Evolutionary conservation across 2,329 filamentous ascomycete genomes (phyloP).

Genomic region (Cryphonectria nitschkei): DNA sequence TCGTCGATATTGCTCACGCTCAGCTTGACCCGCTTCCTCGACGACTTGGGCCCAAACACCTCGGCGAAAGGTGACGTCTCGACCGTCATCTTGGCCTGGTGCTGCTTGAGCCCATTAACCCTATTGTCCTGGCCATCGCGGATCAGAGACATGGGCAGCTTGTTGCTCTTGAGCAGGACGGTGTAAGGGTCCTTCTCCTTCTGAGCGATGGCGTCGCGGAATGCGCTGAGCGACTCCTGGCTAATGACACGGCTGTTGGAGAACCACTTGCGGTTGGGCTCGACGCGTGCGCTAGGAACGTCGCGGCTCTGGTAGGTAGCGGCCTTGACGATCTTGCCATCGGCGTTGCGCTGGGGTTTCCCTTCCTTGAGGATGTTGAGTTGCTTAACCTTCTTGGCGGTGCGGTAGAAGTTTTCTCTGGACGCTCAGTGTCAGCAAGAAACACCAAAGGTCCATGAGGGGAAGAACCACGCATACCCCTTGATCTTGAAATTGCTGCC

Average conservation of each 20-base stretch:
- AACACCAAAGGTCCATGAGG: background rate
- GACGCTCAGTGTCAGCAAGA: background rate
- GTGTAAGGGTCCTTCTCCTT: conserved; percentile 89
- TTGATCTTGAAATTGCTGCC: conserved; percentile 91
- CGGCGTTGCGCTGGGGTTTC: conserved; percentile 78
- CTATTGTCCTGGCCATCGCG: conserved; percentile 66
- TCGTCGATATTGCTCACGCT: conserved; percentile 81
- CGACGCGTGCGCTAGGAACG: conserved; percentile 32
- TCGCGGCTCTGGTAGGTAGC: conserved; percentile 61
- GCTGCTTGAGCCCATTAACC: conserved; percentile 85
- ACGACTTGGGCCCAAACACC: conserved; percentile 91
- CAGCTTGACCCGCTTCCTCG: conserved; percentile 90
- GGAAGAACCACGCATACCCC: conserved; percentile 40
- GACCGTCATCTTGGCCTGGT: conserved; percentile 87
- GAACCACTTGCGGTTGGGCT: conserved; percentile 84
- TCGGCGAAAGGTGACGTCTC: conserved; percentile 84
- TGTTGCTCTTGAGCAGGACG: conserved; percentile 95
- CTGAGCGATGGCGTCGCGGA: conserved; percentile 90
- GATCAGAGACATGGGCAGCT: conserved; percentile 94
- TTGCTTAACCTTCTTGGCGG: conserved; percentile 85
- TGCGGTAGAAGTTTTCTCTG: conserved; percentile 38
- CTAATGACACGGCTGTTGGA: conserved; percentile 89
- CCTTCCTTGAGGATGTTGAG: conserved; percentile 92
- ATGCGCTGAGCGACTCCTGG: conserved; percentile 77
- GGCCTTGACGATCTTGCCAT: conserved; percentile 82